phyloP scores from a whole-genome alignment of 306 rosid genomes.

The barrel medic (Medicago truncatula) region DNA sequence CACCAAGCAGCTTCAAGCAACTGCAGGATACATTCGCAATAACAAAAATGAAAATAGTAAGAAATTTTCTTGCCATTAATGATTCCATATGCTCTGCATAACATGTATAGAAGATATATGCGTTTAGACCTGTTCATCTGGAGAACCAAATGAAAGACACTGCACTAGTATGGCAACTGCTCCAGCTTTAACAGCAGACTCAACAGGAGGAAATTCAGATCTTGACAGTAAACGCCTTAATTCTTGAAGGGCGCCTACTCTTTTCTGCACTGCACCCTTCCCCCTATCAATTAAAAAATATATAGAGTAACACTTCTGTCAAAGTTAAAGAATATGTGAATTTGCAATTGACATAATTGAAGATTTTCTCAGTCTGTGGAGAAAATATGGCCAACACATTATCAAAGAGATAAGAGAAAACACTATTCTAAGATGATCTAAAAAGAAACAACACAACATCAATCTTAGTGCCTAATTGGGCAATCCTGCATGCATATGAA shows the following conservation, averaged over 20 bases:
- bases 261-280: slow-evolving; percentile 83
- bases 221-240: slow-evolving; percentile 81
- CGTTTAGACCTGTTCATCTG: slow-evolving; percentile 84
- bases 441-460: slow-evolving; percentile 13
- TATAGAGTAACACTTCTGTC: slow-evolving; percentile 1
- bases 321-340: slow-evolving; percentile 25
- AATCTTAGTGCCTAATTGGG: not conserved
- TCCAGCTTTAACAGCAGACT: slow-evolving; percentile 83
- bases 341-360: slow-evolving; percentile 27
- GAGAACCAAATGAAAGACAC: slow-evolving; percentile 94
- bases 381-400: slow-evolving; percentile 27
- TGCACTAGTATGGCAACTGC: slow-evolving; percentile 76
- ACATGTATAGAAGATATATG: slow-evolving; percentile 29
- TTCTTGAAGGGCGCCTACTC: slow-evolving; percentile 78
- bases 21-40: slow-evolving; percentile 58
- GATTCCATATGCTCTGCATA: slow-evolving; percentile 15
- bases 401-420: not conserved
- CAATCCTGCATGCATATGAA: slow-evolving; percentile 22
- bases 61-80: slow-evolving; percentile 27
- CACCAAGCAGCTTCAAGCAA: slow-evolving; percentile 99
- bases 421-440: not conserved
- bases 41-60: slow-evolving; percentile 35
- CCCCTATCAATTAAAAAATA: slow-evolving; percentile 67
- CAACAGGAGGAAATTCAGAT: slow-evolving; percentile 92
- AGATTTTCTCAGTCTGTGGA: slow-evolving; percentile 31